Conservation (phyloP, 495 filamentous ascomycete genomes). For the Apodospora peruviana region DNA sequence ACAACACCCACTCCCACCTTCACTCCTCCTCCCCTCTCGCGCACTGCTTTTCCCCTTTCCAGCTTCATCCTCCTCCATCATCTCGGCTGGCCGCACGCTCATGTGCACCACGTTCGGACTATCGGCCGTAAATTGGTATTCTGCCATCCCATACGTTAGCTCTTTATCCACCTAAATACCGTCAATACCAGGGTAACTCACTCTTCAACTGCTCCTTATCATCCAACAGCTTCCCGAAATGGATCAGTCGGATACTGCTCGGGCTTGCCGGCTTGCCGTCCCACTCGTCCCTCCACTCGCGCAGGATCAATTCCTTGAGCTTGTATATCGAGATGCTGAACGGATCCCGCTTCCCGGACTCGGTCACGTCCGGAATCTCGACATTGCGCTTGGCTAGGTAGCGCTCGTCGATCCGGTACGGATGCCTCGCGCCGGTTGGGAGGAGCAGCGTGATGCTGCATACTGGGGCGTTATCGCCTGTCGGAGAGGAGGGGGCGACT, state of each 20-base stretch:
- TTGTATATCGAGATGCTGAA: conserved; percentile 87
- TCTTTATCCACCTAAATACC: not conserved
- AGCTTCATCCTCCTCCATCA: conserved; percentile 76
- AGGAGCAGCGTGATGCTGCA: conserved; percentile 67
- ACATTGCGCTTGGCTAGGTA: conserved; percentile 77
- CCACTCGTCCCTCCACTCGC: conserved; percentile 91
- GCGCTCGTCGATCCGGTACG: conserved; percentile 79
- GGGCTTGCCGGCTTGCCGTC: conserved; percentile 76
- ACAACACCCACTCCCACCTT: conserved; percentile 68
- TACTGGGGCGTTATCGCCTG: conserved; percentile 14
- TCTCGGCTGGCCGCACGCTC: conserved; percentile 83
- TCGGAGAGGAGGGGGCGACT: conserved; percentile 1
- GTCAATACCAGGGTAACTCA: conserved; percentile 8
- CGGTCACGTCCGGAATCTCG: conserved; percentile 55
- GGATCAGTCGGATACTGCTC: conserved; percentile 79
- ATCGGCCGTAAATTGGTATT: conserved; percentile 70
- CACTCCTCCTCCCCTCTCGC: conserved; percentile 55
- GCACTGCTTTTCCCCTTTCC: conserved; percentile 63
- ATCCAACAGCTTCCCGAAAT: conserved; percentile 80
- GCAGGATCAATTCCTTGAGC: conserved; percentile 83
- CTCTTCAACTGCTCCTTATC: conserved; percentile 70
- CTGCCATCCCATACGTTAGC: conserved; percentile 35
- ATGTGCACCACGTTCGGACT: conserved; percentile 83
- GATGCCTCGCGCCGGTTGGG: conserved; percentile 75
- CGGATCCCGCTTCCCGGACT: conserved; percentile 59